Evolutionary conservation across 495 filamentous ascomycete genomes (phyloP).

Genomic region (Penicillium malachiteum): DNA sequence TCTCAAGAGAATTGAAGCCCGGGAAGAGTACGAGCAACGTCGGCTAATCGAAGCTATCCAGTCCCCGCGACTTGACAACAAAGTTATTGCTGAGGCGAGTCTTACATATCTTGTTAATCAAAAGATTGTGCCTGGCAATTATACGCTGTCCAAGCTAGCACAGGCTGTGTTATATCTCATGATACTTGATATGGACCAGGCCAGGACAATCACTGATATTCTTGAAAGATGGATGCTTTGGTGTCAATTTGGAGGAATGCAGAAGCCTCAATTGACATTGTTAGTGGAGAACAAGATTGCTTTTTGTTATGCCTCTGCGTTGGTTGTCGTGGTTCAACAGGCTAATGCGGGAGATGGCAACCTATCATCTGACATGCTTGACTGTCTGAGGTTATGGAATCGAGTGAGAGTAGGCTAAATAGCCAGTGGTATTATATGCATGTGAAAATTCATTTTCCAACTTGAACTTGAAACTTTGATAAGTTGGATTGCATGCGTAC

Average conservation of each 20-base stretch:
- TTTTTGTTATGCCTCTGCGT: slow-evolving; percentile 6
- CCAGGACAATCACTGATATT: slow-evolving; percentile 5
- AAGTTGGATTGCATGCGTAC: too few relatives aligned
- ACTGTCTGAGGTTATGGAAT: slow-evolving; percentile 5
- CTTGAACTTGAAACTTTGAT: too few relatives aligned
- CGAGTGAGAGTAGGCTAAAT: background rate
- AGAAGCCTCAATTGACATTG: slow-evolving; percentile 2
- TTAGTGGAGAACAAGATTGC: slow-evolving; percentile 8
- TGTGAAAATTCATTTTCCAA: too few relatives aligned
- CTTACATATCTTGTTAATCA: background rate
- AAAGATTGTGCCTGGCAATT: background rate
- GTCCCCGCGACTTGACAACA: slow-evolving; percentile 7
- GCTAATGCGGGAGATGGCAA: background rate
- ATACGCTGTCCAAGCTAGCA: background rate
- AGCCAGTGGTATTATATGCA: background rate
- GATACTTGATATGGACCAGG: slow-evolving; percentile 1
- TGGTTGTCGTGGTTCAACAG: slow-evolving; percentile 6
- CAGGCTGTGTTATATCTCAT: slow-evolving; percentile 3
- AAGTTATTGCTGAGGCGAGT: slow-evolving; percentile 1
- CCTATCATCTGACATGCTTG: slow-evolving; percentile 8
- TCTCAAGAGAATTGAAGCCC: background rate
- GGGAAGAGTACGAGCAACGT: slow-evolving; percentile 3
- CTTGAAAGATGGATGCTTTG: slow-evolving; percentile 9
- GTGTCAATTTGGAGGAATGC: slow-evolving; percentile 10
- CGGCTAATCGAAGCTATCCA: slow-evolving; percentile 10